Percentiles rank a stretch among this genome's conserved stretches.
Conservation (phyloP, 257 asterid species). For the Forsythia viridissima region DNA sequence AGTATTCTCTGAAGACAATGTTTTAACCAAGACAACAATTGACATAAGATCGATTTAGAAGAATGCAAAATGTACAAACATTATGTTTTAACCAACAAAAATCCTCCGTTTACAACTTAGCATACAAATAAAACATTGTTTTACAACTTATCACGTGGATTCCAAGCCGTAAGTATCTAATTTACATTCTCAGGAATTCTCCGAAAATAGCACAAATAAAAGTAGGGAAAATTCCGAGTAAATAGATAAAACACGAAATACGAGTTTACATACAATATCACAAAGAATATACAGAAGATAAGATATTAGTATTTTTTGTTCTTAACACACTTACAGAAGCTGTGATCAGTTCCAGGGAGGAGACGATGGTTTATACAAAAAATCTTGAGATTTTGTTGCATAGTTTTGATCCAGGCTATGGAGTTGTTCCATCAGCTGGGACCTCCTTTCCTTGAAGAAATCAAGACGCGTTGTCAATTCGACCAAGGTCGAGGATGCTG, state of each 20-base stretch:
- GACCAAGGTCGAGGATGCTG: slow-evolving; percentile 73
- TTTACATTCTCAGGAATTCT: slow-evolving; percentile 31
- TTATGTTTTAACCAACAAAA: neutral
- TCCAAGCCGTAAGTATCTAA: slow-evolving; percentile 21
- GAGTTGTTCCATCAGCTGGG: slow-evolving; percentile 96
- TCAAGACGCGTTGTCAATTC: slow-evolving; percentile 88
- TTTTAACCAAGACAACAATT: neutral
- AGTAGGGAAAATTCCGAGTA: slow-evolving; percentile 14
- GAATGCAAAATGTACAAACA: neutral
- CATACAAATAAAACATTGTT: slow-evolving; percentile 9
- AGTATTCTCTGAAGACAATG: no score
- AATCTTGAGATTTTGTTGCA: slow-evolving; percentile 55
- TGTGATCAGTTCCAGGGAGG: slow-evolving; percentile 74
- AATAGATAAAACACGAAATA: slow-evolving; percentile 17
- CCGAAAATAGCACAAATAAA: slow-evolving; percentile 13
- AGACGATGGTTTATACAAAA: slow-evolving; percentile 67
- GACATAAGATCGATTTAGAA: neutral
- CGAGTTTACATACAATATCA: slow-evolving; percentile 27
- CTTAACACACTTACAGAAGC: slow-evolving; percentile 20
- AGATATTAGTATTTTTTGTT: slow-evolving; percentile 3
- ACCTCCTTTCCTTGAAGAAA: slow-evolving; percentile 90
- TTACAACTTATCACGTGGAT: neutral
- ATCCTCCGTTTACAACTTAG: neutral
- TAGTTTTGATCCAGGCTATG: slow-evolving; percentile 73
- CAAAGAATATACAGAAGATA: slow-evolving; percentile 46